Evolutionary conservation across 2,329 filamentous ascomycete genomes (phyloP), one percentile per base, ranked within the genome.

Genomic region (Stachybotrys echinatus): DNA sequence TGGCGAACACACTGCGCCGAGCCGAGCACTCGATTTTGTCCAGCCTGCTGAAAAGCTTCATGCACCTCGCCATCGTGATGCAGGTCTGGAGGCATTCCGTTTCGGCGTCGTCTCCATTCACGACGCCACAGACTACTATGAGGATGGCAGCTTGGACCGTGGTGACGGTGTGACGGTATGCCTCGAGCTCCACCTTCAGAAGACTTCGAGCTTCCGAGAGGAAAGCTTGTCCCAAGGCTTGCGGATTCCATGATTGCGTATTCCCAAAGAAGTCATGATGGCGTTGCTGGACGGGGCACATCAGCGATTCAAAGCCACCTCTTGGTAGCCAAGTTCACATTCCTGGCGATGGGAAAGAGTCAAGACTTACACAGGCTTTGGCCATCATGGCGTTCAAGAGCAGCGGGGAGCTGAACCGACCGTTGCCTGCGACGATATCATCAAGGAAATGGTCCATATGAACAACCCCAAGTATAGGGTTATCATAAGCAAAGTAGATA

Each of bases 311-410:
- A 34, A 14, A 34, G n/a, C n/a, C n/a, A n/a, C n/a, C n/a, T n/a
- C n/a, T n/a, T n/a, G n/a, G n/a, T n/a, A n/a, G n/a, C n/a, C n/a
- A n/a, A n/a, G n/a, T n/a, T n/a, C n/a, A n/a, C n/a, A n/a, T n/a
- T n/a, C n/a, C n/a, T n/a, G n/a, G n/a, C n/a, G n/a, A n/a, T n/a
- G n/a, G n/a, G n/a, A n/a, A n/a, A n/a, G n/a, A n/a, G n/a, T n/a
- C n/a, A n/a, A n/a, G n/a, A 63, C 64, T 58, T 59, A 68, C 67
- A 48, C 61, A 67, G 50, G 63, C 61, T 14, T 57, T 38, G 12
- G 65, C 64, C 18, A 70, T 56, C 5, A 68, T 43, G 12, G 61
- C 58, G 39, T 71, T 70, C 45, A 69, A 65, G n/a, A 71, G 58
- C 4, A 70, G 52, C 23, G 58, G 45, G 1, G 67, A 68, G 50